Conservation (phyloP, 768 basidiomycete genomes). For the Mycena chlorophos region DNA sequence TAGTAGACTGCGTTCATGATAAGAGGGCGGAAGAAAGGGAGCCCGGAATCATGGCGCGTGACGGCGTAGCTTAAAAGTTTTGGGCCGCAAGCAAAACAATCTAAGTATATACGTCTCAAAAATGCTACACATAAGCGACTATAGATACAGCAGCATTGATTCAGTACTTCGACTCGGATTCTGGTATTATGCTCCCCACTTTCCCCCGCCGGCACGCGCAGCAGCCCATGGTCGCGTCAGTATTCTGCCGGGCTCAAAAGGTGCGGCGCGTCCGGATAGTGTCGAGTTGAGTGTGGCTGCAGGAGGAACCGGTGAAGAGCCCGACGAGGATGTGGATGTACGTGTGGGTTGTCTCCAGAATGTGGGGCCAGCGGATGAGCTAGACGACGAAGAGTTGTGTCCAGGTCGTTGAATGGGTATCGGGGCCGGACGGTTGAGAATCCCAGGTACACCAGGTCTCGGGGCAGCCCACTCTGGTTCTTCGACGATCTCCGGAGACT, state of each 20-base stretch:
- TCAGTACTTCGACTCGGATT: too few relatives aligned
- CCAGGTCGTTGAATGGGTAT: conserved; percentile 18
- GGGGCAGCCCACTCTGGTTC: conserved; percentile 19
- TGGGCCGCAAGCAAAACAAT: background rate
- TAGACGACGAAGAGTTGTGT: background rate
- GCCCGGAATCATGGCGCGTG: background rate
- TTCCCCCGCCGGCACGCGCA: background rate
- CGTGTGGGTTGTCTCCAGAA: conserved; percentile 7
- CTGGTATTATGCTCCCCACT: conserved; percentile 8
- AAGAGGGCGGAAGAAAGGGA: background rate
- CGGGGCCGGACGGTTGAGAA: conserved; percentile 23
- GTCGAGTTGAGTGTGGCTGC: conserved; percentile 29
- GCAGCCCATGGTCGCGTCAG: conserved; percentile 26
- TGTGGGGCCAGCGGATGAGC: background rate
- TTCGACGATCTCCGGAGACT: conserved; percentile 21
- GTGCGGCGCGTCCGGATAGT: conserved; percentile 50
- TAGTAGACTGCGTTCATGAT: conserved; percentile 54
- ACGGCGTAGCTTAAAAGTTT: background rate
- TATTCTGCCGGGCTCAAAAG: conserved; percentile 49
- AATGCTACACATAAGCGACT: background rate
- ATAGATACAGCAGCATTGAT: conserved; percentile 3
- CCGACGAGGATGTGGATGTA: background rate
- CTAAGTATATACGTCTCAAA: background rate
- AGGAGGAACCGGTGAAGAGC: conserved; percentile 3
- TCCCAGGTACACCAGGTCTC: conserved; percentile 24